A percentile compares a stretch with the other conserved stretches of the same genome.
Conservation (phyloP, 2,329 filamentous ascomycete genomes). For the Nemania diffusa region DNA sequence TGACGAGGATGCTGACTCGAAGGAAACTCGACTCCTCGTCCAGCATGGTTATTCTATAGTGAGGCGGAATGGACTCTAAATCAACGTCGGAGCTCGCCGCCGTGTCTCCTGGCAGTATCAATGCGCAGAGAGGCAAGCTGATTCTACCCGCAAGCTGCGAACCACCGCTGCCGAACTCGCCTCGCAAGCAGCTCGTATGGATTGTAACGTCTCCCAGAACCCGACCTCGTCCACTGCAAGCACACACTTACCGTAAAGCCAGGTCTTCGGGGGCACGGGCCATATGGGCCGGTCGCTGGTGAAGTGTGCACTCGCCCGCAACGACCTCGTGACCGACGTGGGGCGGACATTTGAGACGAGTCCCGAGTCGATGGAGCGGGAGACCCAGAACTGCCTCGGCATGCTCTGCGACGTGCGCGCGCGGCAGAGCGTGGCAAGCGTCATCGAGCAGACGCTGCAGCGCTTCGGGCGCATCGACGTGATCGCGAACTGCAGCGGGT, state of each 20-base stretch:
- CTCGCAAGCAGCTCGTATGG: slow-evolving; percentile 84
- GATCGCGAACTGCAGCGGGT: slow-evolving; percentile 92
- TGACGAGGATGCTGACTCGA: slow-evolving; percentile 23
- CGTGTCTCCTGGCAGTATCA: slow-evolving; percentile 44
- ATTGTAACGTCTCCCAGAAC: slow-evolving; percentile 68
- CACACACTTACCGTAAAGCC: slow-evolving; percentile 27
- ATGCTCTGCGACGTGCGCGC: slow-evolving; percentile 91
- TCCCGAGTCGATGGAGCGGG: slow-evolving; percentile 75
- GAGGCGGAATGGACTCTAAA: slow-evolving; percentile 45
- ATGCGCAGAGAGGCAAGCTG: slow-evolving; percentile 54
- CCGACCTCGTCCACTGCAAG: slow-evolving; percentile 12
- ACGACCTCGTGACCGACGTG: slow-evolving; percentile 86
- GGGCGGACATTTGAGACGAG: slow-evolving; percentile 84
- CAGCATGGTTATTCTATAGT: slow-evolving; percentile 37
- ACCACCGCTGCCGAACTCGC: slow-evolving; percentile 77
- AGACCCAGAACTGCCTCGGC: slow-evolving; percentile 78
- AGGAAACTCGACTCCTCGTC: neutral
- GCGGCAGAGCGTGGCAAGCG: slow-evolving; percentile 77
- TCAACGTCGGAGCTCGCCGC: slow-evolving; percentile 43
- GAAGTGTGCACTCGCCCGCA: slow-evolving; percentile 80
- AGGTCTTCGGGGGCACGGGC: slow-evolving; percentile 96
- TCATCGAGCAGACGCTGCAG: slow-evolving; percentile 75
- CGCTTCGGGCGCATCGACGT: slow-evolving; percentile 87
- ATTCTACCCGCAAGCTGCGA: slow-evolving; percentile 86
- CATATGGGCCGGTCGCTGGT: slow-evolving; percentile 94